These are phyloP conservation scores for Apophysomyces variabilis DNA, from an alignment of 371 early-diverging fungal genomes.

Conservation along the genomic window DNA sequence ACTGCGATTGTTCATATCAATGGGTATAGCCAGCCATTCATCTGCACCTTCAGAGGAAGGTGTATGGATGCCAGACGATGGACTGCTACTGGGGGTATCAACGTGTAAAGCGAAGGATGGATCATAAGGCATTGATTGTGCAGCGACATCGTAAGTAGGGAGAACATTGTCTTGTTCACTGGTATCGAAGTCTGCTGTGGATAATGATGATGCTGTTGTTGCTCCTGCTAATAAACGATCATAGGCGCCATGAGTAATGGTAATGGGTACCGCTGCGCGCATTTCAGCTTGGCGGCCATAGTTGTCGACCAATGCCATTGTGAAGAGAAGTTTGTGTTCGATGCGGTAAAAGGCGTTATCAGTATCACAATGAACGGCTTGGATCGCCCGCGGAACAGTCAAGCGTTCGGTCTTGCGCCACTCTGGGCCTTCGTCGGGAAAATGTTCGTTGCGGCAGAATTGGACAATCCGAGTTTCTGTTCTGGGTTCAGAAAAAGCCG, in stretches of 20 bases:
- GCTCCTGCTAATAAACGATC: background rate
- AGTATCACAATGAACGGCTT: constrained; percentile 34
- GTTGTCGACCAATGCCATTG: constrained; percentile 35
- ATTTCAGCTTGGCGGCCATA: constrained; percentile 34
- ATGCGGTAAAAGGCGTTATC: constrained; percentile 32
- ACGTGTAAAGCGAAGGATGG: constrained; percentile 7
- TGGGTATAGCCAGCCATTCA: constrained; percentile 15
- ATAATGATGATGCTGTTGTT: no score
- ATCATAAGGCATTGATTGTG: constrained; percentile 12
- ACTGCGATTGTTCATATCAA: background rate
- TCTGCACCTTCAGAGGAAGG: constrained; percentile 13
- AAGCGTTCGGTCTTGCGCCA: constrained; percentile 32
- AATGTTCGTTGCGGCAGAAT: constrained; percentile 38
- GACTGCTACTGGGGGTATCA: constrained; percentile 1
- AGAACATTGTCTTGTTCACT: background rate
- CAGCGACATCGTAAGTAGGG: constrained; percentile 23
- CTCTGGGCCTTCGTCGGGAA: constrained; percentile 23
- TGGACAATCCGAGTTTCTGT: constrained; percentile 43
- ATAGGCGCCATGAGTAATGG: constrained; percentile 17
- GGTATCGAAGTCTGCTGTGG: background rate
- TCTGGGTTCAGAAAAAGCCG: constrained; percentile 5
- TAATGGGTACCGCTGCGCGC: constrained; percentile 39
- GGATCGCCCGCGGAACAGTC: constrained; percentile 27
- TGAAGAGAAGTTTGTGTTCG: constrained; percentile 42
- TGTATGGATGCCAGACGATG: constrained; percentile 7